phyloP scores from a whole-genome alignment of 2,329 filamentous ascomycete species.

The Trichophyton schoenleinii region DNA sequence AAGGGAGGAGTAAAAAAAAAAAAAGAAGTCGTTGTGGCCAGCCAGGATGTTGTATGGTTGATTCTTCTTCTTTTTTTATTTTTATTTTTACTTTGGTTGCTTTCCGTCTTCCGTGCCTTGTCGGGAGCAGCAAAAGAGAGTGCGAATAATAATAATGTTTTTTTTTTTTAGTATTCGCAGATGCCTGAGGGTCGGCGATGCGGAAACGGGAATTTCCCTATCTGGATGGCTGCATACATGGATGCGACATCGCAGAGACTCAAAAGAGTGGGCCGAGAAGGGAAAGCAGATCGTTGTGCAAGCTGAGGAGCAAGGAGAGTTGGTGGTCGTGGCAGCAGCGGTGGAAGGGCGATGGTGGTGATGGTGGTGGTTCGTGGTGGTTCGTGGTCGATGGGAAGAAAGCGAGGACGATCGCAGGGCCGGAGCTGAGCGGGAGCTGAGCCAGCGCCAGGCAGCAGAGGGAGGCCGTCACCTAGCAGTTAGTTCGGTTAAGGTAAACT shows the following conservation, averaged over 20 bases:
- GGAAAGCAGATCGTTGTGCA: background rate
- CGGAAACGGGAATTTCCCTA: constrained; percentile 1
- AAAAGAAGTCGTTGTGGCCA: background rate
- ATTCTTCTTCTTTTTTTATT: too few relatives aligned
- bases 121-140: background rate
- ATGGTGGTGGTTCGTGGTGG: background rate
- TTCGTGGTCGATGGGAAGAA: background rate
- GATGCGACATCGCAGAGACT: background rate
- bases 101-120: background rate
- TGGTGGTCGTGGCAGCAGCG: background rate
- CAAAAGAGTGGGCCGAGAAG: constrained; percentile 1
- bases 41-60: background rate
- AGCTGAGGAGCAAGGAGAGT: background rate
- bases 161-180: background rate
- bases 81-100: background rate
- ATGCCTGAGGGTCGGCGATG: background rate
- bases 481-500: too few relatives aligned
- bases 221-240: constrained; percentile 3
- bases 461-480: too few relatives aligned
- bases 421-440: background rate
- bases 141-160: too few relatives aligned
- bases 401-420: background rate
- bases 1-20: background rate
- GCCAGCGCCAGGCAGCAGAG: too few relatives aligned
- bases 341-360: background rate